Evolutionary conservation across 192 early-diverging fungal species (phyloP).

Genomic region (Podila minutissima): DNA sequence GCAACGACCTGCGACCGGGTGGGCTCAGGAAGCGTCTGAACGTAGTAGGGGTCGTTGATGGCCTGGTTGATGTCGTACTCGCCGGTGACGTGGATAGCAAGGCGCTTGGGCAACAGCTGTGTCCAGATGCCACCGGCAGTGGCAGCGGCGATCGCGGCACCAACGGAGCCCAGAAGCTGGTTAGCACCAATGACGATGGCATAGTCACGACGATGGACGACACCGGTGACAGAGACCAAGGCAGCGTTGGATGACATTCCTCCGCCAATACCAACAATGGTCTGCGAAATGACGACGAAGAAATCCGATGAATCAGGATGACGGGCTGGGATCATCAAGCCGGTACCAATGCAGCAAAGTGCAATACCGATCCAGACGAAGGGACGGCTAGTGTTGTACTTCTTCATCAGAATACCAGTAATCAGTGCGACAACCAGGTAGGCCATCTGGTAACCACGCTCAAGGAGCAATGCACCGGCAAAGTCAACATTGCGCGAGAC

Average conservation of each 20-base stretch:
- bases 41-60: conserved; percentile 8
- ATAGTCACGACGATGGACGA: conserved; percentile 5
- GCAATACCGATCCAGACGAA: conserved; percentile 18
- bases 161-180: background rate
- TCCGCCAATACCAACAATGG: conserved; percentile 14
- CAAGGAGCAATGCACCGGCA: conserved; percentile 1
- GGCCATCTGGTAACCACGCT: conserved; percentile 13
- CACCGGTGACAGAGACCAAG: conserved; percentile 7
- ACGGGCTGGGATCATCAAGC: conserved; percentile 17
- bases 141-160: background rate
- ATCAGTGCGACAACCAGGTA: background rate
- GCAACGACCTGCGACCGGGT: conserved; percentile 5
- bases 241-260: conserved; percentile 12
- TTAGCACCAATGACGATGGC: conserved; percentile 9
- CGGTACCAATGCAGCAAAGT: conserved; percentile 7
- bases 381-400: conserved; percentile 2
- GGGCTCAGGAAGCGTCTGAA: background rate
- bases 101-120: conserved; percentile 10
- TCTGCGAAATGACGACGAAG: conserved; percentile 5
- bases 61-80: background rate
- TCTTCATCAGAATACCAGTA: conserved; percentile 12
- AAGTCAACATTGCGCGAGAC: conserved; percentile 6
- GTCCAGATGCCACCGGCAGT: conserved; percentile 8
- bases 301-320: conserved; percentile 3
- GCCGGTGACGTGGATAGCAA: conserved; percentile 2